Base-by-base conservation (phyloP, 2,329 filamentous ascomycete species). In the Calonectria pteridis region DNA sequence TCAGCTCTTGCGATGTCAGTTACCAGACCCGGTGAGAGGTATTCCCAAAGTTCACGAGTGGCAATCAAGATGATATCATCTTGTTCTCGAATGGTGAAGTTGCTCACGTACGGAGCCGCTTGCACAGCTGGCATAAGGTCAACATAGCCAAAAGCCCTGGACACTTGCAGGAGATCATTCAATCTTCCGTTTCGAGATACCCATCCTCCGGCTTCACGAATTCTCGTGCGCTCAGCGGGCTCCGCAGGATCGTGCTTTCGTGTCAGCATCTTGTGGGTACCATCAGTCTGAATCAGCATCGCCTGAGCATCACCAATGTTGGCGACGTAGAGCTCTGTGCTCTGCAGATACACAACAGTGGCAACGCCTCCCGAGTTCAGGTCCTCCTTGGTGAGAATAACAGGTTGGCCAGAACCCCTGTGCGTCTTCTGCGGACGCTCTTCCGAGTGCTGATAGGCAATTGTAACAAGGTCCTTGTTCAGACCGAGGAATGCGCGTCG, bases 271-370 rank as follows among this genome's bases (percentile, higher is more conserved):
- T 93, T 93, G 84, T 97, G 91, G 29, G 93, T 91, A 49, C 95
- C 95, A 82, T 98, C 95, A 1, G 94, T 95, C 80, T 96, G 94
- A 76, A 99, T 97, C 26, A 98, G 89, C 85, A 99, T 94, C n/a
- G 96, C 96, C 84, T 98, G 95, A 6, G 94, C 95, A 84, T 99
- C 95, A 67, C 97, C 97, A 28, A 99, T 94, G 80, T 99, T 99
- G 75, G 96, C 97, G 68, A 98, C 93, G 81, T 94, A 98, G 4
- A 99, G 89, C 79, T 98, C 95, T 84, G 95, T 96, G 77, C 94
- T 93, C 79, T 96, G 94, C 37, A 99, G 87, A 80, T 98, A 99
- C 67, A 97, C 89, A 3, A 98, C 94, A 0, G 97, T 98, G 2
- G 96, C 97, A 58, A 98, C 95, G 73, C 95, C 95, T 50, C 97